phyloP scores from a whole-genome alignment of 2,329 filamentous ascomycete genomes.

The Sordariomycetes sp. region DNA sequence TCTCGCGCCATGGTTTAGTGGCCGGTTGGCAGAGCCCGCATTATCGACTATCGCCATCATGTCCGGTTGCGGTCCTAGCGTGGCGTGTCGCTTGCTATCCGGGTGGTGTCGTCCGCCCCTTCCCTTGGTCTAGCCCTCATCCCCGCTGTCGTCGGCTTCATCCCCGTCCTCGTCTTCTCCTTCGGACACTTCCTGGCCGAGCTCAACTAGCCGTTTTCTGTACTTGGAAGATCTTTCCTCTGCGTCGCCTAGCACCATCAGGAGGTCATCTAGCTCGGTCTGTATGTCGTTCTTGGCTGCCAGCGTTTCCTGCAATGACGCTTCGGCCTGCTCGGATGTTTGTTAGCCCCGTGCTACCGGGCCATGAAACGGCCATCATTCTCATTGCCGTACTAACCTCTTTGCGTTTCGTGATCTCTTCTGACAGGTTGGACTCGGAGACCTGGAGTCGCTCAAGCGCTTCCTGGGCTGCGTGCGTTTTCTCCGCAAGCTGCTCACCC shows the following conservation, averaged over 20 bases:
- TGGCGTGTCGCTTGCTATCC: too few species aligned
- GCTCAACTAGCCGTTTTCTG: conserved; percentile 56
- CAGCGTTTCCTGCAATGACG: not conserved
- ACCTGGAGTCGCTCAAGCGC: not conserved
- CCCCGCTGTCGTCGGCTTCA: conserved; percentile 26
- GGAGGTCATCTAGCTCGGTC: conserved; percentile 66
- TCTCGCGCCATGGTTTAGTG: too few species aligned
- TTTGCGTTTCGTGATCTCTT: conserved; percentile 36
- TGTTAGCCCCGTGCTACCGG: conserved; percentile 7
- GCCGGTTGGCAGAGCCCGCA: too few species aligned
- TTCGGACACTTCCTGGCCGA: conserved; percentile 65
- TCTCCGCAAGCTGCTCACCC: conserved; percentile 20
- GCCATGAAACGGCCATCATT: conserved; percentile 16
- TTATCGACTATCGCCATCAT: too few species aligned
- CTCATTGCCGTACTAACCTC: conserved; percentile 20
- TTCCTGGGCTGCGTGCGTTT: not conserved
- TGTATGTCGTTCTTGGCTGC: conserved; percentile 57
- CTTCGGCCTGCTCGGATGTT: not conserved
- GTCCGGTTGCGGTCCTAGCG: not conserved
- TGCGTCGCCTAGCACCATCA: conserved; percentile 71
- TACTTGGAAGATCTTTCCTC: conserved; percentile 69
- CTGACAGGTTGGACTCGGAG: conserved; percentile 32
- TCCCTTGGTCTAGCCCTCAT: conserved; percentile 14
- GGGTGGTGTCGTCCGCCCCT: too few species aligned
- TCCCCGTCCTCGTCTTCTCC: conserved; percentile 53